Percentiles rank a stretch among this genome's conserved stretches.
Conservation (phyloP, 2,329 filamentous ascomycete species). For the Cercospora zeae-maydis region DNA sequence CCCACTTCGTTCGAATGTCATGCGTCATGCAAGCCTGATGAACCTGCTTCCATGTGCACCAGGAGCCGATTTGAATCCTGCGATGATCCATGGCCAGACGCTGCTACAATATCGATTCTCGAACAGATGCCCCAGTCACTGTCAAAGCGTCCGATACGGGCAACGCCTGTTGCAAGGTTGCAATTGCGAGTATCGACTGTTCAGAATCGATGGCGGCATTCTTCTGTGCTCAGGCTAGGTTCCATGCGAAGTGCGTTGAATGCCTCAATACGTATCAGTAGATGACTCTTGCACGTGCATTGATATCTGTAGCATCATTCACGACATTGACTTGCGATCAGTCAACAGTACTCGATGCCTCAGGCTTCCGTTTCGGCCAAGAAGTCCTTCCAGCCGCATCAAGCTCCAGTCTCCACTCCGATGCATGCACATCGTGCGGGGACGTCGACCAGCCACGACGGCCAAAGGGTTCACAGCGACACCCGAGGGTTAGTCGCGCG, state of each 20-base stretch:
- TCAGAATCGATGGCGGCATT: not conserved
- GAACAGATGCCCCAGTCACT: not conserved
- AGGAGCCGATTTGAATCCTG: not conserved
- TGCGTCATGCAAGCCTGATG: not conserved
- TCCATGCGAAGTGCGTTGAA: no score
- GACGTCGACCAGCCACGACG: not conserved
- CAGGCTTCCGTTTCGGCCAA: not conserved
- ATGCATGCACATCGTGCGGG: conserved; percentile 2
- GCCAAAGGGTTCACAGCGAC: conserved; percentile 4
- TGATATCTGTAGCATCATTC: no score
- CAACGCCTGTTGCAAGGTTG: not conserved
- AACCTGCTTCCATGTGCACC: not conserved
- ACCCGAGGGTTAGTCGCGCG: conserved; percentile 8
- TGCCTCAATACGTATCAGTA: no score
- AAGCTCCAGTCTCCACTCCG: not conserved
- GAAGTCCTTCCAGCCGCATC: not conserved
- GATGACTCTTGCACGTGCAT: no score
- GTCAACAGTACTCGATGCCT: not conserved
- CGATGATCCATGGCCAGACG: not conserved
- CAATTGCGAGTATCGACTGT: not conserved
- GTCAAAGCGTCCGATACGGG: not conserved
- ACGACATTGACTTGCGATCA: no score
- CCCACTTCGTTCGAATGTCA: not conserved
- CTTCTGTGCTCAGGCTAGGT: not conserved
- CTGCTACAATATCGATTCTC: not conserved